Evolutionary conservation across 2,329 filamentous ascomycete genomes (phyloP).

Genomic region (Lecanicillium sp.): DNA sequence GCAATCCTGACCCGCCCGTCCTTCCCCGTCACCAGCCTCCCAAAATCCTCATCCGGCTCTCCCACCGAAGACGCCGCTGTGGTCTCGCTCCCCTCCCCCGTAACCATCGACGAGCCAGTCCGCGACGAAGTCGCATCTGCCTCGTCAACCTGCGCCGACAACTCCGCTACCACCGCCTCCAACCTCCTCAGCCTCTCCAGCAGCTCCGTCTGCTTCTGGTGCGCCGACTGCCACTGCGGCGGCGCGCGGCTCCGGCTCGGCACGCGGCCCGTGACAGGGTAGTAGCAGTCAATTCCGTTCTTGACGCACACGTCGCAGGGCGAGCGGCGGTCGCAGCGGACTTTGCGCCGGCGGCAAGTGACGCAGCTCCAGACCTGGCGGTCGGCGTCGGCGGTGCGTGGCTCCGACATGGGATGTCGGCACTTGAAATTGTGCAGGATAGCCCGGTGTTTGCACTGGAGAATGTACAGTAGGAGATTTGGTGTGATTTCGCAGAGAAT

Average conservation of each 20-base stretch:
- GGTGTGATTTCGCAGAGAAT: too few relatives aligned
- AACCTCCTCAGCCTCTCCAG: slow-evolving; percentile 24
- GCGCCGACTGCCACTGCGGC: slow-evolving; percentile 16
- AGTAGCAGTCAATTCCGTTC: slow-evolving; percentile 25
- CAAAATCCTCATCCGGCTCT: slow-evolving; percentile 25
- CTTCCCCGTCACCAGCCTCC: slow-evolving; percentile 22
- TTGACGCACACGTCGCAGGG: slow-evolving; percentile 25
- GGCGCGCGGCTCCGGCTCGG: slow-evolving; percentile 22
- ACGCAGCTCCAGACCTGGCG: slow-evolving; percentile 29
- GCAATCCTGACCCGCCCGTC: slow-evolving; percentile 23
- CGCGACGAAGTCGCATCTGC: too few relatives aligned
- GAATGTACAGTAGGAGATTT: too few relatives aligned
- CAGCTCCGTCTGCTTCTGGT: slow-evolving; percentile 26
- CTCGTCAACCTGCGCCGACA: slow-evolving; percentile 26
- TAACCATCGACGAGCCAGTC: too few relatives aligned
- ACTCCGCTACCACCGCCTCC: slow-evolving; percentile 26
- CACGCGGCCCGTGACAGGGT: slow-evolving; percentile 26
- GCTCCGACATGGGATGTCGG: too few relatives aligned
- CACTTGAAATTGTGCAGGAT: too few relatives aligned
- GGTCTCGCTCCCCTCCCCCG: too few relatives aligned
- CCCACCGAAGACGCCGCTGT: not conserved
- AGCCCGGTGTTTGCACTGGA: too few relatives aligned
- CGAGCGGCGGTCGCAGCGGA: slow-evolving; percentile 25
- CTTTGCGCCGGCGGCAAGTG: slow-evolving; percentile 26
- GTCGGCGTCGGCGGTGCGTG: slow-evolving; percentile 1